Conservation (phyloP, 2,329 filamentous ascomycete genomes). For the Mycocentrospora acerina region DNA sequence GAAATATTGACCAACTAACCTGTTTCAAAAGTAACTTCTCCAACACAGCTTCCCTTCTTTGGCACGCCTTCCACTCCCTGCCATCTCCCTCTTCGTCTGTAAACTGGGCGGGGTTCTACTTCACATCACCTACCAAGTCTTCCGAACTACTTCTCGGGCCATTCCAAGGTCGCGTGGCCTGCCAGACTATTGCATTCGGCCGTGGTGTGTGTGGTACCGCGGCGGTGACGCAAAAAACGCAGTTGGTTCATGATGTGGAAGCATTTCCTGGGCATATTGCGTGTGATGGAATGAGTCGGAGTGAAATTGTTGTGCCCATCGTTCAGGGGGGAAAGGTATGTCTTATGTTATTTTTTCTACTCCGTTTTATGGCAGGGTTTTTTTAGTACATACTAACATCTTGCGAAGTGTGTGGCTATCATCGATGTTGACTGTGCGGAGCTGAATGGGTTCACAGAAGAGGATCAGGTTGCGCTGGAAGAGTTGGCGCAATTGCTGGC, state of each 20-base stretch:
- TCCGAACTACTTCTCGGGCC: slow-evolving; percentile 71
- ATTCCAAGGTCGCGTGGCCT: slow-evolving; percentile 77
- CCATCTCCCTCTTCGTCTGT: slow-evolving; percentile 64
- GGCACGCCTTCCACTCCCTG: slow-evolving; percentile 77
- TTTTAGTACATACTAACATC: slow-evolving; percentile 21
- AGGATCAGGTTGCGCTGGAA: slow-evolving; percentile 68
- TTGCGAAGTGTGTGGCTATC: slow-evolving; percentile 63
- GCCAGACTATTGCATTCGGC: slow-evolving; percentile 73
- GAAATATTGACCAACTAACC: background rate
- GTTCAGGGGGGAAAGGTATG: slow-evolving; percentile 52
- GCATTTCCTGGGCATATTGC: slow-evolving; percentile 78
- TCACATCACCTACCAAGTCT: slow-evolving; percentile 38
- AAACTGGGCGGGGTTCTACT: slow-evolving; percentile 73
- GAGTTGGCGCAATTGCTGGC: slow-evolving; percentile 50
- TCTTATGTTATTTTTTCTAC: background rate
- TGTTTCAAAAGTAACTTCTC: slow-evolving; percentile 59
- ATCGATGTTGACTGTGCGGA: slow-evolving; percentile 79
- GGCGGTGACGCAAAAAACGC: slow-evolving; percentile 61
- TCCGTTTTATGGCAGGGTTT: slow-evolving; percentile 8
- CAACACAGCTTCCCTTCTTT: slow-evolving; percentile 73
- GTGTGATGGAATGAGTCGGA: slow-evolving; percentile 73
- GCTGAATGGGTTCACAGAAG: slow-evolving; percentile 65
- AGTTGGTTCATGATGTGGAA: slow-evolving; percentile 69
- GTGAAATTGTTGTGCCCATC: slow-evolving; percentile 81
- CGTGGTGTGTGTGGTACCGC: slow-evolving; percentile 75